Evolutionary conservation across 495 filamentous ascomycete species (phyloP).

Genomic region (Aspergillus bertholletiae): DNA sequence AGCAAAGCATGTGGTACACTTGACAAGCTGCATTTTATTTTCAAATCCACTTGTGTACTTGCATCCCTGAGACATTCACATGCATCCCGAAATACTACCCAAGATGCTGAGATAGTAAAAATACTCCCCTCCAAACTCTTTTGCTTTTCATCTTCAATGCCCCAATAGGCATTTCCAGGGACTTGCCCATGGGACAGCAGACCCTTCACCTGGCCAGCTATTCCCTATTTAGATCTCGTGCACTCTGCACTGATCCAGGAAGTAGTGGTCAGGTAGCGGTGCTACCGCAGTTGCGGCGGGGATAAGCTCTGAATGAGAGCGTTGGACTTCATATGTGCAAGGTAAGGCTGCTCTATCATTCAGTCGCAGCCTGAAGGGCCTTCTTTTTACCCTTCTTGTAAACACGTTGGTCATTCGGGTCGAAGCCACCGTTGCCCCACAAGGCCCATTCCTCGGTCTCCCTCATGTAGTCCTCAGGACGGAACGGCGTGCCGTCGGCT

Average conservation of each 20-base stretch:
- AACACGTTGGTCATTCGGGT: constrained; percentile 83
- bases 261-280: background rate
- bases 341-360: background rate
- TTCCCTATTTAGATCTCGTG: background rate
- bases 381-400: constrained; percentile 66
- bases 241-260: background rate
- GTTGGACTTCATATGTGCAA: background rate
- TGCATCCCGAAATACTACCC: background rate
- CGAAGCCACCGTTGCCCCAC: constrained; percentile 93
- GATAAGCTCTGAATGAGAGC: background rate
- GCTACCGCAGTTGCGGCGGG: background rate
- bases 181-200: background rate
- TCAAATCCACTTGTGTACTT: background rate
- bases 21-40: background rate
- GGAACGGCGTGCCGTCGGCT: constrained; percentile 59
- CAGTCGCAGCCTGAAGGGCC: background rate
- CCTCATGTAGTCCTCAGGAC: constrained; percentile 86
- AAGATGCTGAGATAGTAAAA: too few relatives aligned
- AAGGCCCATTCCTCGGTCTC: constrained; percentile 88
- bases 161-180: background rate
- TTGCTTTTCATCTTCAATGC: too few relatives aligned
- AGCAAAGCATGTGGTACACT: background rate
- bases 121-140: too few relatives aligned
- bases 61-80: background rate
- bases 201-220: background rate